Percentiles rank a stretch among this genome's conserved stretches.
Evolutionary conservation across 345 rosid genomes (phyloP).

Genomic region (Moricandia arvensis): DNA sequence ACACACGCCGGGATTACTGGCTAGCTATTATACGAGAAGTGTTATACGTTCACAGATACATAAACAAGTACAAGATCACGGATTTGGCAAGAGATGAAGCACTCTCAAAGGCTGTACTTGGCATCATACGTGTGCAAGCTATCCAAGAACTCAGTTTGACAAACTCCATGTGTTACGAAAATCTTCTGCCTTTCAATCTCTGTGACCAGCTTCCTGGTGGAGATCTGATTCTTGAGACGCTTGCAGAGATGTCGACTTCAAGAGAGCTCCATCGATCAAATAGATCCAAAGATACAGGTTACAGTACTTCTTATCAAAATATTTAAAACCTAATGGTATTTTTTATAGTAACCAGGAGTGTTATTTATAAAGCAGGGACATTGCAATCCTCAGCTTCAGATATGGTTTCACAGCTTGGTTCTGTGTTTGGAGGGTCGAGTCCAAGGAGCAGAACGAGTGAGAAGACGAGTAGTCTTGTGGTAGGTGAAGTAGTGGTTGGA

Average conservation of each 20-base stretch:
- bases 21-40: slow-evolving; percentile 74
- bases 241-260: slow-evolving; percentile 63
- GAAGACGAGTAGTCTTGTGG: slow-evolving; percentile 42
- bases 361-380: slow-evolving; percentile 23
- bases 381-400: slow-evolving; percentile 73
- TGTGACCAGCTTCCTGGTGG: slow-evolving; percentile 98
- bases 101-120: slow-evolving; percentile 84
- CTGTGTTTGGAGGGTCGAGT: slow-evolving; percentile 65
- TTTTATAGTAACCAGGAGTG: slow-evolving; percentile 16
- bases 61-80: slow-evolving; percentile 60
- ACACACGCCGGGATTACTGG: slow-evolving; percentile 94
- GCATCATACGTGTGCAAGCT: slow-evolving; percentile 80
- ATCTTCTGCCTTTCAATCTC: slow-evolving; percentile 82
- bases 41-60: slow-evolving; percentile 65
- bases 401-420: slow-evolving; percentile 80
- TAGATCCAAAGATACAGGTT: slow-evolving; percentile 44
- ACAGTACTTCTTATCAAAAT: slow-evolving; percentile 12
- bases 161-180: slow-evolving; percentile 41
- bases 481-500: slow-evolving; percentile 90
- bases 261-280: slow-evolving; percentile 53
- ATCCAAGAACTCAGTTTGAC: slow-evolving; percentile 60
- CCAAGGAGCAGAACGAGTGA: slow-evolving; percentile 43
- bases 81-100: slow-evolving; percentile 71
- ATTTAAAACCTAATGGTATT: background rate
- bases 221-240: slow-evolving; percentile 82